These are phyloP conservation scores for Fraxinus dipetala DNA, from an alignment of 305 asterid genomes.

Conservation along the genomic window DNA sequence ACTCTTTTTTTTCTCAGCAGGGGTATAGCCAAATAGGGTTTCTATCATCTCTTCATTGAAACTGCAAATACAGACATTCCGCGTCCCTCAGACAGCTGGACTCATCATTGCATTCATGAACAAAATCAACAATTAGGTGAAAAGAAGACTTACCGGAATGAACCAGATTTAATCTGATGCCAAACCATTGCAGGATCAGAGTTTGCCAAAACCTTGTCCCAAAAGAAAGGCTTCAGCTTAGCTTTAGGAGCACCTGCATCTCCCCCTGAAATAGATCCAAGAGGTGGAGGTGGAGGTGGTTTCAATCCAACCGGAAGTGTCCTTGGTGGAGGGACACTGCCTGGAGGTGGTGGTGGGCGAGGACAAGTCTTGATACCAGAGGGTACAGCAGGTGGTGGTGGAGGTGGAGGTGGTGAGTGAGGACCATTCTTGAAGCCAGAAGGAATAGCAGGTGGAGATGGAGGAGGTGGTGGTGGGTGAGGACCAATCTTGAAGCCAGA, in stretches of 20 bases:
- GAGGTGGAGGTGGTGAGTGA: slow-evolving; percentile 43
- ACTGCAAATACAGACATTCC: slow-evolving; percentile 35
- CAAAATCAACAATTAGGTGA: slow-evolving; percentile 5
- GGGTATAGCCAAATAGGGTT: slow-evolving; percentile 56
- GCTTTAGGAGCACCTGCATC: slow-evolving; percentile 50
- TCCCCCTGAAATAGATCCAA: slow-evolving; percentile 25
- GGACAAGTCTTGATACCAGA: slow-evolving; percentile 26
- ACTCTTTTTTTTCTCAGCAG: slow-evolving; percentile 42
- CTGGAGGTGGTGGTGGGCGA: slow-evolving; percentile 50
- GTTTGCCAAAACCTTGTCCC: slow-evolving; percentile 89
- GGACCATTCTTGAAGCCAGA: slow-evolving; percentile 25
- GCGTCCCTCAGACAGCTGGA: slow-evolving; percentile 5
- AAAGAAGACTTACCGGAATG: slow-evolving; percentile 71
- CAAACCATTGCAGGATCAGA: slow-evolving; percentile 89
- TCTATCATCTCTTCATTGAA: slow-evolving; percentile 80
- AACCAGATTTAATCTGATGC: slow-evolving; percentile 78
- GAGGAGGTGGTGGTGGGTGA: slow-evolving; percentile 36
- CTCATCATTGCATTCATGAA: slow-evolving; percentile 7
- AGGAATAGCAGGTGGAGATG: slow-evolving; percentile 34
- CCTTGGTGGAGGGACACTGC: slow-evolving; percentile 50
- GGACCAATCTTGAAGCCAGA: slow-evolving; percentile 28
- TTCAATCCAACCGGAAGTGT: slow-evolving; percentile 43
- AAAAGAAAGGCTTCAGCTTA: slow-evolving; percentile 95
- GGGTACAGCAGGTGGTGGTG: slow-evolving; percentile 32
- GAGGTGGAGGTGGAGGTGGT: slow-evolving; percentile 43